Evolutionary conservation across 2,329 filamentous ascomycete species (phyloP).

Genomic region (Gnomoniopsis smithogilvyi): DNA sequence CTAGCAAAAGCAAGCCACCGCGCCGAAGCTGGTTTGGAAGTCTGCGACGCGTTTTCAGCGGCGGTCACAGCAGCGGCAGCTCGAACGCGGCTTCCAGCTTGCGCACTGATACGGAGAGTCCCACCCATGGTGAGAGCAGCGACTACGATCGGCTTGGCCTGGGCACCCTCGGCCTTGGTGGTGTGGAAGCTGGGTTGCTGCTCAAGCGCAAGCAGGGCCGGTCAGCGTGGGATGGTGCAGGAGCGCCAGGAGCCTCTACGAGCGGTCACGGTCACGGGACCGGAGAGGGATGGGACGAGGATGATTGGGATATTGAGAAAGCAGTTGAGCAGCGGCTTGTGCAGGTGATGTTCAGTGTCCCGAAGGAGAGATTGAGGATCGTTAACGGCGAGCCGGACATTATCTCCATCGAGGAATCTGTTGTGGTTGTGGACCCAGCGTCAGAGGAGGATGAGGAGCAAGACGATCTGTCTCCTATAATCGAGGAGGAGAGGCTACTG

Average conservation of each 20-base stretch:
- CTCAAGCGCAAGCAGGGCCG: slow-evolving; percentile 54
- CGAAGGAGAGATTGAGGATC: slow-evolving; percentile 80
- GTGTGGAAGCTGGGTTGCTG: slow-evolving; percentile 33
- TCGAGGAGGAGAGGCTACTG: neutral
- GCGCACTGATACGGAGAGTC: slow-evolving; percentile 21
- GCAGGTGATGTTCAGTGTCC: slow-evolving; percentile 91
- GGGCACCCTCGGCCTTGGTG: slow-evolving; percentile 36
- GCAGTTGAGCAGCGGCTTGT: slow-evolving; percentile 69
- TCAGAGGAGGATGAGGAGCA: slow-evolving; percentile 18
- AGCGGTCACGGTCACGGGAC: slow-evolving; percentile 30
- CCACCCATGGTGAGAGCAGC: slow-evolving; percentile 30
- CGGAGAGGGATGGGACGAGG: slow-evolving; percentile 52
- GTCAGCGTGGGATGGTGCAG: slow-evolving; percentile 40
- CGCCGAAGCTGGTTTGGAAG: slow-evolving; percentile 66
- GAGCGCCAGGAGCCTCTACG: slow-evolving; percentile 28
- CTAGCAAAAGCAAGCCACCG: slow-evolving; percentile 54
- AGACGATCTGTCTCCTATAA: neutral
- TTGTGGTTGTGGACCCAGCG: slow-evolving; percentile 38
- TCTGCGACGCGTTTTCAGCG: slow-evolving; percentile 60
- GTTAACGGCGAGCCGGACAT: slow-evolving; percentile 70
- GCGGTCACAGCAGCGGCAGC: slow-evolving; percentile 32
- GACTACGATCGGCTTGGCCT: slow-evolving; percentile 42
- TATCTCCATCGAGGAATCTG: slow-evolving; percentile 34
- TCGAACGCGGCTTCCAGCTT: slow-evolving; percentile 13
- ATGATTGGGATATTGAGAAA: slow-evolving; percentile 73